Evolutionary conservation across 768 basidiomycete genomes (phyloP), one percentile per base, ranked within the genome.

Genomic region (Russula emetica): DNA sequence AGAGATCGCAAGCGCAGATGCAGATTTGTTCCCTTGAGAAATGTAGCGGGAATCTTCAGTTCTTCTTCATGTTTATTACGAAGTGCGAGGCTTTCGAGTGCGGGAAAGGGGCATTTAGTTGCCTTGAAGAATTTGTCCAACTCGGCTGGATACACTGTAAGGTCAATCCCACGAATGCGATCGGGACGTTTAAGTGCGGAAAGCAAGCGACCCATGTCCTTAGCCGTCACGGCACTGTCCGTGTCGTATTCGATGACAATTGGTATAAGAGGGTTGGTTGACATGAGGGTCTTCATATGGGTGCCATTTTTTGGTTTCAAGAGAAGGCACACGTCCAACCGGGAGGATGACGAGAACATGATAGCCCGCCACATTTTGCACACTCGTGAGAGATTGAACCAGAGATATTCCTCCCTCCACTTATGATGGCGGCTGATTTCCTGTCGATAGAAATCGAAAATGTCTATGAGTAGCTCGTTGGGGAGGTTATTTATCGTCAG

Each of bases 31-130:
- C 50, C 56, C 50, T 8, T 6, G 6, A 58, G 56, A 52, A 63
- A 36, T 9, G 18, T 52, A 2, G 11, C 0, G 20, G 54, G 44
- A 3, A 62, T 20, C 0, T 6, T 0, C 5, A 18, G 2, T 2
- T 2, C 11, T n/a, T 26, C 0, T 3, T 47, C 5, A 18, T 0
- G 2, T 16, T 16, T 7, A 45, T 7, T 7, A 16, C 0, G 11
- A 22, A 62, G 40, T n/a, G 49, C 8, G 22, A 63, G 56, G n/a
- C 28, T 58, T 5, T 63, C 40, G 32, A 63, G n/a, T 26, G 28
- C 50, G 1, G 62, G 62, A 42, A 63, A 52, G 7, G 18, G 28
- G 6, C 30, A 16, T 5, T 18, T 44, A 49, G 51, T 50, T 0
- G 55, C 36, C 22, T 8, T 13, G 22, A 57, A 14, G 9, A 62